These are phyloP conservation scores for Solanum neorickii DNA, from an alignment of 257 asterid genomes.

Conservation along the genomic window DNA sequence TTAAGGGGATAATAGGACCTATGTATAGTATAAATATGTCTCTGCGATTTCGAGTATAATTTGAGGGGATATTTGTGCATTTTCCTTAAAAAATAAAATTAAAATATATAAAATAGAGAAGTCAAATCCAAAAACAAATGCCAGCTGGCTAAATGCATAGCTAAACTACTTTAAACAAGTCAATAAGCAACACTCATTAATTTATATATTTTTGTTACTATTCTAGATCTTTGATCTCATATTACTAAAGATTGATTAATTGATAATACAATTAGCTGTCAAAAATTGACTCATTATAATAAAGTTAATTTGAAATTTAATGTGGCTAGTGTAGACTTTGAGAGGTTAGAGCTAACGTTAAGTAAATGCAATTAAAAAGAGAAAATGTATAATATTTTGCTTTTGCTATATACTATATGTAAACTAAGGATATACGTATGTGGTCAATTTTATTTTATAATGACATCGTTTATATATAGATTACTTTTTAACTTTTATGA, in stretches of 20 bases:
- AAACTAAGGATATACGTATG: not conserved
- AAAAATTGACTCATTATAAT: not conserved
- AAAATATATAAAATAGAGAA: not conserved
- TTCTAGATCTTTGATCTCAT: not conserved
- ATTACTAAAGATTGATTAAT: not conserved
- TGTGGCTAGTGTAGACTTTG: not conserved
- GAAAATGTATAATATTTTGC: not conserved
- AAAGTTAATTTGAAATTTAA: not conserved
- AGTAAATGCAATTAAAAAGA: not conserved
- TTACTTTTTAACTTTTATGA: not conserved
- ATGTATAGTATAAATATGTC: no score
- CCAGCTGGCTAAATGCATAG: not conserved
- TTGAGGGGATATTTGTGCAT: no score
- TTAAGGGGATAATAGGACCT: no score
- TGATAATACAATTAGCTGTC: not conserved
- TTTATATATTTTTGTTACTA: not conserved
- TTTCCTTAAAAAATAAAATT: not conserved
- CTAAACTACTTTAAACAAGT: not conserved
- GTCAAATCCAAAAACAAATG: not conserved
- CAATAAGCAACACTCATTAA: not conserved
- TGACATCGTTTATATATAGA: not conserved
- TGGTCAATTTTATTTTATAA: not conserved
- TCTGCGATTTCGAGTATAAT: accelerated
- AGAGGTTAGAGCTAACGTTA: not conserved
- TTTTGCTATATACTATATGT: not conserved